Evolutionary conservation across 129 eudicot species (phyloP).

Genomic region (Flaveria sonorensis): DNA sequence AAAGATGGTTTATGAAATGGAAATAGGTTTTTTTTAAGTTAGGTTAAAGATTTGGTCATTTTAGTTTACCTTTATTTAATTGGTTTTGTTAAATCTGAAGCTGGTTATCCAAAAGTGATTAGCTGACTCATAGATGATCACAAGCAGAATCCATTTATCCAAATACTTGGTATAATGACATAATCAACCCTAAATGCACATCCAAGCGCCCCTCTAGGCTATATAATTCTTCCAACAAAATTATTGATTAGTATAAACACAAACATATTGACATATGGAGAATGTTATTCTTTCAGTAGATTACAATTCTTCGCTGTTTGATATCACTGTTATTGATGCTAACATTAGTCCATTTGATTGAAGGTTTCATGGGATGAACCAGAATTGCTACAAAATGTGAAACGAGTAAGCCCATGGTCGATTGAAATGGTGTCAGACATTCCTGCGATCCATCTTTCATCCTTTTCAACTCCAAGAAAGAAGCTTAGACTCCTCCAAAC

Average conservation of each 20-base stretch:
- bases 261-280: not conserved
- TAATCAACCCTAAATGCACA: not conserved
- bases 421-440: slow-evolving; percentile 75
- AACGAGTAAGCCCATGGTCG: slow-evolving; percentile 85
- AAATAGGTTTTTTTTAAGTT: not conserved
- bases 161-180: not conserved
- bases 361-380: slow-evolving; percentile 99
- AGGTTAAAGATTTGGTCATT: not conserved
- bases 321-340: not conserved
- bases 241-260: not conserved
- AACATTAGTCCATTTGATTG: slow-evolving; percentile 14
- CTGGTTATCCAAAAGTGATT: not conserved
- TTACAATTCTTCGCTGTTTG: not conserved
- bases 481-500: slow-evolving; percentile 57
- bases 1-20: not conserved
- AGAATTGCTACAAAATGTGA: slow-evolving; percentile 77
- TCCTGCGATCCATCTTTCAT: slow-evolving; percentile 65
- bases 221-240: not conserved
- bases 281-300: too few relatives aligned
- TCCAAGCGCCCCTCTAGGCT: not conserved
- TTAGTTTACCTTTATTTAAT: not conserved
- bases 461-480: slow-evolving; percentile 81
- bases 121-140: not conserved
- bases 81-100: not conserved
- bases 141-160: not conserved